Evolutionary conservation across 1,284 basidiomycete species (phyloP).

Genomic region (Ustilago tritici): DNA sequence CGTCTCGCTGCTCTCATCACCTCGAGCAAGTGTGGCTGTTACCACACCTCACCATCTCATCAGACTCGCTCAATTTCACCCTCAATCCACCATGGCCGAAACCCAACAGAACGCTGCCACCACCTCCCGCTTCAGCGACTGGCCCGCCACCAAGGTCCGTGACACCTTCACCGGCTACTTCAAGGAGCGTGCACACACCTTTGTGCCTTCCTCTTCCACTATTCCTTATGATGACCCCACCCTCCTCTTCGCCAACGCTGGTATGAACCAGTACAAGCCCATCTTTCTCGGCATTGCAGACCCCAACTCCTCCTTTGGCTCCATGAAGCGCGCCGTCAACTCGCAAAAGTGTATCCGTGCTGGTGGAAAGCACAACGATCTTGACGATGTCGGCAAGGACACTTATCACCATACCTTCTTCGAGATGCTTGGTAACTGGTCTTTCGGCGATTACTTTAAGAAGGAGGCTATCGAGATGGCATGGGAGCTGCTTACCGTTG

Average conservation of each 20-base stretch:
- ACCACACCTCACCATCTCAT: neutral
- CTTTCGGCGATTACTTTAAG: conserved; percentile 99
- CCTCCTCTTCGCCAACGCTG: conserved; percentile 94
- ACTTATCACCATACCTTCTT: conserved; percentile 96
- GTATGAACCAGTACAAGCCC: conserved; percentile 79
- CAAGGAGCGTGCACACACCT: conserved; percentile 81
- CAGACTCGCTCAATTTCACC: neutral
- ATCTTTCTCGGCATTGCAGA: conserved; percentile 97
- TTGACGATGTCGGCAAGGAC: conserved; percentile 98
- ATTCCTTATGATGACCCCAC: conserved; percentile 93
- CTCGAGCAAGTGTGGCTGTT: neutral
- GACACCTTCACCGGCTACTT: conserved; percentile 85
- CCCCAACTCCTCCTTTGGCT: conserved; percentile 86
- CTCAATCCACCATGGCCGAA: conserved; percentile 30
- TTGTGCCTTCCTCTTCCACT: conserved; percentile 91
- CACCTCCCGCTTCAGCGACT: conserved; percentile 72
- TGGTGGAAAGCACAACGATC: conserved; percentile 97
- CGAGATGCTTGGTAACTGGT: conserved; percentile 99
- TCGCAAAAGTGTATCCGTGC: conserved; percentile 97
- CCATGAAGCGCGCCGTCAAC: conserved; percentile 92
- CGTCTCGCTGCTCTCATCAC: neutral
- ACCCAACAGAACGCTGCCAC: conserved; percentile 49
- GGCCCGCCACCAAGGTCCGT: conserved; percentile 79
- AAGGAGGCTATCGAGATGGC: conserved; percentile 92
- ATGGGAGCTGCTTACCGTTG: conserved; percentile 90